Evolutionary conservation across 1,139 yeast genomes (phyloP).

Genomic region (Pichia sp.): DNA sequence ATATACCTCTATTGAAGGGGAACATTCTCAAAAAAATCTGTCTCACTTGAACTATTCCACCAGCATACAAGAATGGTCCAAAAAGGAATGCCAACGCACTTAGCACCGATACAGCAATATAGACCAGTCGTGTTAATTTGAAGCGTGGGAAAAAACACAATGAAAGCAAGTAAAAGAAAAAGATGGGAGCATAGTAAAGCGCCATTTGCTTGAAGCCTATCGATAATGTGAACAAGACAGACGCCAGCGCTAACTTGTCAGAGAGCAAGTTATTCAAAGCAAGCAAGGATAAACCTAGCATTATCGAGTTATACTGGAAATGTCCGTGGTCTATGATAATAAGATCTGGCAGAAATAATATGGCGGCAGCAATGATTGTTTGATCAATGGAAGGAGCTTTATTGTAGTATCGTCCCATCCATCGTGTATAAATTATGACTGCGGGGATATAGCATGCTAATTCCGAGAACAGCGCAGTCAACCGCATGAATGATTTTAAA

Average conservation of each 20-base stretch:
- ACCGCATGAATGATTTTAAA: slow-evolving; percentile 79
- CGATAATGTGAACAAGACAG: slow-evolving; percentile 75
- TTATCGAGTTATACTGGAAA: slow-evolving; percentile 89
- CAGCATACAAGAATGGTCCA: slow-evolving; percentile 56
- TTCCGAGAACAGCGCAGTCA: slow-evolving; percentile 74
- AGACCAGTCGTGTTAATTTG: slow-evolving; percentile 47
- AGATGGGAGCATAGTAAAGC: slow-evolving; percentile 83
- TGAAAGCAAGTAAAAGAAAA: slow-evolving; percentile 73
- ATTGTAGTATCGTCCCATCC: slow-evolving; percentile 56
- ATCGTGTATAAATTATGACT: slow-evolving; percentile 59
- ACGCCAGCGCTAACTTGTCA: slow-evolving; percentile 61
- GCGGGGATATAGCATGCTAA: slow-evolving; percentile 74
- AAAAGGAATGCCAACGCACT: slow-evolving; percentile 49
- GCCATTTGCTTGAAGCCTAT: slow-evolving; percentile 94
- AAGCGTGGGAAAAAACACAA: slow-evolving; percentile 35
- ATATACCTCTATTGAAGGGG: slow-evolving; percentile 91
- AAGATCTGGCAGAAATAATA: slow-evolving; percentile 76
- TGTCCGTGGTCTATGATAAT: slow-evolving; percentile 94
- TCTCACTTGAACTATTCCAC: slow-evolving; percentile 27
- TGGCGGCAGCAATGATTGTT: slow-evolving; percentile 66
- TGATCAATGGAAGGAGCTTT: slow-evolving; percentile 66
- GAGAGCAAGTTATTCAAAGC: slow-evolving; percentile 63
- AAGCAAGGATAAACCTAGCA: slow-evolving; percentile 79
- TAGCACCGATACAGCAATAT: slow-evolving; percentile 62
- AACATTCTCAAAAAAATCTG: slow-evolving; percentile 60